Base-by-base conservation (phyloP, 1,284 basidiomycete genomes). In the Cystobasidium slooffiae region DNA sequence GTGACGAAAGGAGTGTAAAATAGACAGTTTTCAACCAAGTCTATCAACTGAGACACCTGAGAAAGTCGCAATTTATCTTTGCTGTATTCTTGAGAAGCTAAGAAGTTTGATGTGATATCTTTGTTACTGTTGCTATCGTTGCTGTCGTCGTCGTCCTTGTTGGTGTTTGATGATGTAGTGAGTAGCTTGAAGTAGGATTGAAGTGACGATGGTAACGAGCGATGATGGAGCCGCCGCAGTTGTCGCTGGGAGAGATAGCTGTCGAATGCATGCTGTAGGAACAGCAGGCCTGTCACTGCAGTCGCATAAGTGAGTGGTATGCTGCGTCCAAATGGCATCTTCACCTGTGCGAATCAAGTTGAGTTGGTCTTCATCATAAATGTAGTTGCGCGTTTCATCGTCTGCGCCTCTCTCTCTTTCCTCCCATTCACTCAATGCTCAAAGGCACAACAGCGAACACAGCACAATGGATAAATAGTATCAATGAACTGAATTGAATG, bases 61-160 rank as follows among this genome's bases (percentile, higher is more conserved):
- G 88, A 87, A 82, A 92, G 96, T 79, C 88, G 87, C n/a, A 94
- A 90, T 84, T 98, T 97, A 86, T 96, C 93, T 64, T 87, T 88
- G 20, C 94, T 93, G 84, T 99, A 99, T 37, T 85, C 84, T 82
- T 98, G 95, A 0, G 93, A 94, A 80, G 97, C 97, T 75, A 88
- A 84, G 83, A 94, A 97, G 7, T 90, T 88, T 18, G 85, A 81
- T 7, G 87, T 86, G 77, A 97, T 90, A 81, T 96, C 90, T 44
- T 44, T 22, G 18, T 39, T 61, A 22, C n/a, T 53, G 37, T 24
- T 64, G n/a, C n/a, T n/a, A n/a, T n/a, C n/a, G n/a, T n/a, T 31
- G 31, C 31, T 31, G 5, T 31, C 31, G 31, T 31, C 5, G 31
- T 5, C 5, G 31, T 31, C 31, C 31, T 31, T 31, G 31, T 31